Evolutionary conservation across 208 protist species (phyloP), one percentile per base, ranked within the genome.

Genomic region (Leishmania amazonensis): DNA sequence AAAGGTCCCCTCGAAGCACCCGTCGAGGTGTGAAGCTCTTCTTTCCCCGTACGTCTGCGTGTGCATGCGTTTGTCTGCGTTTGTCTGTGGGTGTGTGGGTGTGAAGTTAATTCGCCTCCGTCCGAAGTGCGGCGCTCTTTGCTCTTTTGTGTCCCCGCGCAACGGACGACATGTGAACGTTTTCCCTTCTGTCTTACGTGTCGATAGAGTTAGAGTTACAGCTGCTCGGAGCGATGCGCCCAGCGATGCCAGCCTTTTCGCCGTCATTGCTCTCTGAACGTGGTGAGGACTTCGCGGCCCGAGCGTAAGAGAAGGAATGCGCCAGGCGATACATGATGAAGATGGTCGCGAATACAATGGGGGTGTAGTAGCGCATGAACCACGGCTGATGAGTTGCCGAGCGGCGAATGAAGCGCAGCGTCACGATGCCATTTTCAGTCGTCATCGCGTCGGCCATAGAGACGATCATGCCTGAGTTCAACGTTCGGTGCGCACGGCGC

Each of bases 351-450:
- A 90, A 90, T 74, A 85, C 7, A 15, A 86, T 76, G 1, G 65
- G 64, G 5, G 83, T 76, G 83, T 86, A 80, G 78, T 83, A 86
- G 51, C 83, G 78, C 49, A 77, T 11, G 3, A 47, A 57, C 83
- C 83, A 86, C 47, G 83, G 64, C 49, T 67, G 45, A 40, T 60
- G 21, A 24, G 79, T 21, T 24, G 31, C 49, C 58, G 42, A 76
- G 60, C 79, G 83, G 38, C 83, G 83, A 47, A 84, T 79, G 5
- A 87, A 65, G n/a, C 87, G 84, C 64, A 90, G 40, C 0, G 78
- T 81, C 60, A 88, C 76, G 8, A 79, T 40, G 51, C 87, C 87
- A 74, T 81, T 83, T 31, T 90, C 87, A 62, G 60, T 71, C 51
- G 79, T 54, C 71, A 67, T 75, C 24, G 83, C 85, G n/a, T 82